Evolutionary conservation across 2,329 filamentous ascomycete genomes (phyloP).

Genomic region (Colletotrichum lentis): DNA sequence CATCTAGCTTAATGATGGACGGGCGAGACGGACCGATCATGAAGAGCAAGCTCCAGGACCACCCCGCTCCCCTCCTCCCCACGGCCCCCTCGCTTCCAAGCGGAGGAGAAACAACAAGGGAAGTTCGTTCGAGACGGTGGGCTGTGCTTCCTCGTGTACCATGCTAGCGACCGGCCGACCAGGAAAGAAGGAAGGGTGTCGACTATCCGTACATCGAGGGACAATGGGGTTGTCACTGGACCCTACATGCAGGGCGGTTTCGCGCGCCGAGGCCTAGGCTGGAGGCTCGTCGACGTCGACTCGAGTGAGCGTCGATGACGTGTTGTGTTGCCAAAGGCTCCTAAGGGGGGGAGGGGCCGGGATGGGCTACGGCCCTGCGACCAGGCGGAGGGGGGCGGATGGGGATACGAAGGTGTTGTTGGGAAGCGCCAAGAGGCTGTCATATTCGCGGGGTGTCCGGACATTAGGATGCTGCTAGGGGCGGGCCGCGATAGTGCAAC

Average conservation of each 20-base stretch:
- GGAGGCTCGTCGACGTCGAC: not conserved
- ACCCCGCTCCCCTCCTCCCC: no score
- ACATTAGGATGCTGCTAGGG: not conserved
- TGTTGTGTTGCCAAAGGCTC: not conserved
- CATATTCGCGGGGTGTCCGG: not conserved
- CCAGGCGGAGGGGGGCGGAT: not conserved
- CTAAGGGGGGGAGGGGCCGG: not conserved
- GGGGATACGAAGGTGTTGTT: not conserved
- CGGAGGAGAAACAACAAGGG: no score
- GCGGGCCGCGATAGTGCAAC: constrained; percentile 4
- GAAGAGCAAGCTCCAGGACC: not conserved
- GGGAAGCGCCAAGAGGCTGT: not conserved
- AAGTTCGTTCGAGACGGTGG: not conserved
- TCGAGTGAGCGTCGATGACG: not conserved
- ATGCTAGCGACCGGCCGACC: not conserved
- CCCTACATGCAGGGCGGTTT: not conserved
- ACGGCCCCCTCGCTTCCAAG: not conserved
- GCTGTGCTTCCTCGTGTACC: not conserved
- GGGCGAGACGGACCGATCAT: constrained; percentile 1
- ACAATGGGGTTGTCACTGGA: not conserved
- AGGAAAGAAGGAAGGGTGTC: not conserved
- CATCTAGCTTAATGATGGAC: not conserved
- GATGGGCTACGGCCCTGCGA: not conserved
- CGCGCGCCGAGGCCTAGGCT: not conserved
- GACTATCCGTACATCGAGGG: no score